Percentiles rank a stretch among this genome's conserved stretches.
Conservation (phyloP, 1,284 basidiomycete genomes). For the Marasmius oreades region DNA sequence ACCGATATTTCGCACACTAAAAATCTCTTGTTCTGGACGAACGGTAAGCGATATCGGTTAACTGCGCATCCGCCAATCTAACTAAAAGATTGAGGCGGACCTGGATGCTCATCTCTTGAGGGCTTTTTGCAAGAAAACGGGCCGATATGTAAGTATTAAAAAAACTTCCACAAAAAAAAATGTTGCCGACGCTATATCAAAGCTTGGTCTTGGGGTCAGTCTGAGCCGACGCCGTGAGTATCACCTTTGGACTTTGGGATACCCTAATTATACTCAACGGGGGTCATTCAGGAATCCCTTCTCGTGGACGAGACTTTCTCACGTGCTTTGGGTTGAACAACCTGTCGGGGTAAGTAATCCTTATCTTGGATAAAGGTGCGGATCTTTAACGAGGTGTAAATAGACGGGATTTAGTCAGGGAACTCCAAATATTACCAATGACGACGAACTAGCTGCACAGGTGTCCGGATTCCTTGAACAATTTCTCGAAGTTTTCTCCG, state of each 20-base stretch:
- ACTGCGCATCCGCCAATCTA: slow-evolving; percentile 2
- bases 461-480: slow-evolving; percentile 50
- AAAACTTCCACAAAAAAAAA: slow-evolving; percentile 16
- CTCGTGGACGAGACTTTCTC: slow-evolving; percentile 70
- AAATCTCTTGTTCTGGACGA: slow-evolving; percentile 52
- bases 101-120: slow-evolving; percentile 69
- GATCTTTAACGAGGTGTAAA: not conserved
- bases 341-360: slow-evolving; percentile 49
- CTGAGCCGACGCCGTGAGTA: slow-evolving; percentile 41
- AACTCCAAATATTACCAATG: slow-evolving; percentile 57
- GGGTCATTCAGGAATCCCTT: slow-evolving; percentile 41
- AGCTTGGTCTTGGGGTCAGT: slow-evolving; percentile 58
- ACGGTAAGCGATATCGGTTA: slow-evolving; percentile 32
- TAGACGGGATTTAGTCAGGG: slow-evolving; percentile 75
- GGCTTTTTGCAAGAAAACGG: slow-evolving; percentile 80
- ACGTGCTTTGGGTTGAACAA: slow-evolving; percentile 75
- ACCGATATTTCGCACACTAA: slow-evolving; percentile 41
- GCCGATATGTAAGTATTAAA: slow-evolving; percentile 26
- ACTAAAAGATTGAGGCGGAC: slow-evolving; percentile 34
- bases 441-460: slow-evolving; percentile 56
- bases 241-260: no score
- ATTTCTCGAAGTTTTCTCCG: slow-evolving; percentile 50
- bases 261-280: no score
- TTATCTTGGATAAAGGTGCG: not conserved
- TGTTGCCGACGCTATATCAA: not conserved